These are phyloP conservation scores for Xylaria telfairii DNA, from an alignment of 495 filamentous ascomycete genomes.

Conservation along the genomic window DNA sequence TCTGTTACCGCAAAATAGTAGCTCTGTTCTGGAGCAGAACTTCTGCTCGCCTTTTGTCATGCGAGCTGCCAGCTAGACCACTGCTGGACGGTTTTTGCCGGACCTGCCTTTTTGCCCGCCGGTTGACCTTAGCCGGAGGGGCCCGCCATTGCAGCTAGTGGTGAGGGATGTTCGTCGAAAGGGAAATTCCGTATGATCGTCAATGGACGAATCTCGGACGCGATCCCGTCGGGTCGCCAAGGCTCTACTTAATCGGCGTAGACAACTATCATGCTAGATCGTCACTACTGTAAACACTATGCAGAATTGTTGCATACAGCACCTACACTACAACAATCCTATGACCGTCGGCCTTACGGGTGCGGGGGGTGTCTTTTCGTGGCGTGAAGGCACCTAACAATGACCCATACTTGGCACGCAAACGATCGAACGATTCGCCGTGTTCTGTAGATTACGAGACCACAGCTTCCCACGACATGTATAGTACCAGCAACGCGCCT, in stretches of 20 bases:
- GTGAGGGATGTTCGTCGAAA: constrained; percentile 7
- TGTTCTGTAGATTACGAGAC: background rate
- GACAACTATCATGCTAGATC: background rate
- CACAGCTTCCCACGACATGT: background rate
- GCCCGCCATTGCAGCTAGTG: background rate
- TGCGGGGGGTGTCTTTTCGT: background rate
- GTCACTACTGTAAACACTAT: background rate
- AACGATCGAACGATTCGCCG: constrained; percentile 6
- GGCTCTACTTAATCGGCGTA: background rate
- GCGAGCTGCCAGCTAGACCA: background rate
- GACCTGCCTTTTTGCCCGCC: constrained; percentile 1
- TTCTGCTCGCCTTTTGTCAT: constrained; percentile 2
- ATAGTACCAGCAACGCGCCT: background rate
- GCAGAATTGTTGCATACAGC: background rate
- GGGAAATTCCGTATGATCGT: constrained; percentile 12
- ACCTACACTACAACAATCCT: background rate
- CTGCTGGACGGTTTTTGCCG: constrained; percentile 1
- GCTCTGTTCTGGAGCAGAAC: background rate
- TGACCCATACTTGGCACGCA: background rate
- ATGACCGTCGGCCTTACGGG: background rate
- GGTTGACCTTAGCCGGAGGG: background rate
- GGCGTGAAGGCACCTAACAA: background rate
- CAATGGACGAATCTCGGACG: background rate
- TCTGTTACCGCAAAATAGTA: background rate
- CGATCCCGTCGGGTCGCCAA: constrained; percentile 9